Evolutionary conservation across 345 rosid species (phyloP).

Genomic region (Populus pruinosa): DNA sequence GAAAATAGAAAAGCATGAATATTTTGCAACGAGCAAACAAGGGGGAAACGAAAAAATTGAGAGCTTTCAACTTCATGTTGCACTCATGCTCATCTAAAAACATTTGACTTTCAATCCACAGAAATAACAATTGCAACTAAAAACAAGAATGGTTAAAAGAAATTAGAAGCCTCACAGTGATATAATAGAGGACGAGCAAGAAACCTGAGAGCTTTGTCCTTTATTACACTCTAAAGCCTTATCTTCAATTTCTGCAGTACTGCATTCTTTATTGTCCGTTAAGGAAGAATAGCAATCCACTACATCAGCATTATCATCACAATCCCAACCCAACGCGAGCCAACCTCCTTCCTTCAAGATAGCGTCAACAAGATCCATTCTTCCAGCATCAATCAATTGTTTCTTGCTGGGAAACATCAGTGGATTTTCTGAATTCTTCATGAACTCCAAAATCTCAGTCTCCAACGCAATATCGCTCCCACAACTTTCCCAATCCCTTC

Average conservation of each 20-base stretch:
- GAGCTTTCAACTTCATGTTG: constrained; percentile 11
- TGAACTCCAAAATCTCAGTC: constrained; percentile 77
- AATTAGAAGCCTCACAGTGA: constrained; percentile 52
- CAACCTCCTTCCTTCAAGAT: constrained; percentile 69
- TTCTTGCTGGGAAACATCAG: constrained; percentile 65
- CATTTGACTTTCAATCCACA: neutral
- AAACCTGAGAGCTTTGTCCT: constrained; percentile 20
- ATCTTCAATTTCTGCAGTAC: constrained; percentile 14
- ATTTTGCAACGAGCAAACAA: constrained; percentile 1
- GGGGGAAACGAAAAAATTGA: neutral
- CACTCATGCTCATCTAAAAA: neutral
- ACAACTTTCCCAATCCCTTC: constrained; percentile 34
- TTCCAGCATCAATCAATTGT: constrained; percentile 56
- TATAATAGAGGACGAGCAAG: constrained; percentile 50
- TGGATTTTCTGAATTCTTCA: constrained; percentile 61
- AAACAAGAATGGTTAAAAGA: constrained; percentile 1
- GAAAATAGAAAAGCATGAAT: neutral
- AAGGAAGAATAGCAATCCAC: constrained; percentile 15
- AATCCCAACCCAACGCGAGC: constrained; percentile 89
- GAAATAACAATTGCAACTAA: neutral
- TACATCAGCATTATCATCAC: constrained; percentile 33
- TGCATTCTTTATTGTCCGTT: constrained; percentile 22
- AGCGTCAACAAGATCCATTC: constrained; percentile 72
- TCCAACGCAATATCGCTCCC: constrained; percentile 57
- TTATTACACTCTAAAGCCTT: constrained; percentile 10